Base-by-base conservation (phyloP, 352 stramenopile species). In the Globisporangium yorkense region DNA sequence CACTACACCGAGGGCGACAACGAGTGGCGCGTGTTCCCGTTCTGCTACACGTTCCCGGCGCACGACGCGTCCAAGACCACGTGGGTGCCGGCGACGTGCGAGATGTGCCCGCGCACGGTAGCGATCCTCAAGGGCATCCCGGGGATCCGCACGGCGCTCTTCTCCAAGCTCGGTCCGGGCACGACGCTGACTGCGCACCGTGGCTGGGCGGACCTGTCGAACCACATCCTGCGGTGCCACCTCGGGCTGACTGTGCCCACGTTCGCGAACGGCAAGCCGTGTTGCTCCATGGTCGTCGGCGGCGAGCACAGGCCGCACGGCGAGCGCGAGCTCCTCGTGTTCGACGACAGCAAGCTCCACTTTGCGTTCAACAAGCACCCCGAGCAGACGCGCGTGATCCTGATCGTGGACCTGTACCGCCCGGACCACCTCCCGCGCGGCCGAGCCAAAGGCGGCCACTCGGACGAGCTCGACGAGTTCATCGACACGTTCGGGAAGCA, bases 261-360 rank as follows among this genome's bases (percentile, higher is more conserved):
- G 31, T 65, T 88, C 13, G 56, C 67, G 7, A 76, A 77, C 51
- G 79, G 80, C 33, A 67, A 75, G 39, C 64, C 64, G 5, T 89
- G 79, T 65, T 94, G 84, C 57, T 76, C 80, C 18, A 89, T 91
- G 72, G 80, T 94, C 5, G 84, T 94, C 10, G 78, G 77, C 12
- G 82, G 77, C 18, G 77, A 96, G 66, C 74, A 75, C 2, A 64
- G 71, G 5, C 78, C 77, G 48, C 88, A 97, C 58, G 53, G 63
- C n/a, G 74, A 92, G 58, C 70, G 79, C 16, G 74, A 93, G 59
- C 66, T 97, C 29, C 74, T 96, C 39, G 88, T 97, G 13, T 97
- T 97, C 61, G 88, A 97, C 68, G 88, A 97, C 67, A 95, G 84
- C 67, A 97, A 97, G 63, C 71, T 96, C 50, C 88, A 97, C 70